Base-by-base conservation (phyloP, 495 filamentous ascomycete species). In the Jackrogersella minutella region DNA sequence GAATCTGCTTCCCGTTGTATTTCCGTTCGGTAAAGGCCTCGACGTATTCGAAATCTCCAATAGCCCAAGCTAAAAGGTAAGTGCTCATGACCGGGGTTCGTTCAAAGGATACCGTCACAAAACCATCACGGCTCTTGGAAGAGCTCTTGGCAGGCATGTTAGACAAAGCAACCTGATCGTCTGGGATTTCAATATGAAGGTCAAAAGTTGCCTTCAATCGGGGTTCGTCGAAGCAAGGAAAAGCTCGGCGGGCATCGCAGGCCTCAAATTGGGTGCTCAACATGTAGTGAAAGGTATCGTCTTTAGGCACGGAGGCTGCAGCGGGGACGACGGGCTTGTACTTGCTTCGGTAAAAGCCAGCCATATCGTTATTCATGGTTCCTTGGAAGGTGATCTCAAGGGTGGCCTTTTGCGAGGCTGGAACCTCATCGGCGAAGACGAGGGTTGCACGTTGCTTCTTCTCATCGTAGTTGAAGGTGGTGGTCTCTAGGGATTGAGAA, bases 141-240 rank as follows among this genome's bases (percentile, higher is more conserved):
- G 84, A 80, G 28, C 82, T 81, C 76, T 92, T 91, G 70, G 88
- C 86, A 2, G 93, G 92, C 92, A 97, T 97, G 77, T 99, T 99
- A 77, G 91, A 94, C 49, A 99, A 80, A 7, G 93, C 96, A 17
- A 90, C 87, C 73, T 93, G 88, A 64, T 91, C 90, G 14, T 90
- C 88, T 21, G 96, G 95, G 9, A 97, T 84, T 79, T 97, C 93
- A 49, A 99, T 90, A 69, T 90, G 82, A 58, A 99, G 90, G 76
- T 97, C 94, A 72, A 96, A 98, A 6, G 92, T 91, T 21, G 95
- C 92, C 78, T 99, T 99, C 50, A 97, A 82, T 71, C 96, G 97
- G 16, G 95, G 95, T 80, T 99, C 95, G 74, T 99, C 95, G 70
- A 98, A 98, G 81, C 95, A 98, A 41, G 95, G 95, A 76, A 99